A percentile compares a stretch with the other conserved stretches of the same genome.
These are phyloP conservation scores for Chimonanthus salicifolius DNA, from an alignment of 164 flowering plant species.

Conservation along the genomic window DNA sequence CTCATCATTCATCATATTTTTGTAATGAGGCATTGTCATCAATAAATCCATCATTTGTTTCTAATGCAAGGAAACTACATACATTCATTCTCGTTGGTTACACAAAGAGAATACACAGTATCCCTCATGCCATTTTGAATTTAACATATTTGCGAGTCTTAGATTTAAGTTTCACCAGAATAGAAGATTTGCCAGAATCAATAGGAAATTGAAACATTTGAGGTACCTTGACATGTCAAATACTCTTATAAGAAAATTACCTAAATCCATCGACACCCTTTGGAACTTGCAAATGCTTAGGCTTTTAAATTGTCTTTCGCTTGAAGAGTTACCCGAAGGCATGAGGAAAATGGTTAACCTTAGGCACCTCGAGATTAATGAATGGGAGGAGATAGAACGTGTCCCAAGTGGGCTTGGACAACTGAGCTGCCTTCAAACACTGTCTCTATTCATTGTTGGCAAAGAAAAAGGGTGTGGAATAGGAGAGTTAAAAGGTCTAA, in stretches of 20 bases:
- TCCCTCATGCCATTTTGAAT: not conserved
- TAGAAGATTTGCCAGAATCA: not conserved
- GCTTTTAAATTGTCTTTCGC: slow-evolving; percentile 12
- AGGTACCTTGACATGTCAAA: slow-evolving; percentile 1
- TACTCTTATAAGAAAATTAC: slow-evolving; percentile 3
- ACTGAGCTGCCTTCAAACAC: slow-evolving; percentile 9
- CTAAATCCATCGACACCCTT: slow-evolving; percentile 17
- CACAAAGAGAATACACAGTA: not conserved
- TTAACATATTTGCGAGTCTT: not conserved
- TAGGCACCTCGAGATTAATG: slow-evolving; percentile 7
- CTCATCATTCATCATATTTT: not conserved
- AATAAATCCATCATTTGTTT: not conserved
- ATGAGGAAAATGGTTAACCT: slow-evolving; percentile 1
- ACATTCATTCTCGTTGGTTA: not conserved
- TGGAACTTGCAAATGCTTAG: slow-evolving; percentile 19
- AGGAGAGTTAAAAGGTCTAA: not conserved
- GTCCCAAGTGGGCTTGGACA: slow-evolving; percentile 4
- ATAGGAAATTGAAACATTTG: slow-evolving; percentile 5
- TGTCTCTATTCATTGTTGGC: slow-evolving; percentile 18
- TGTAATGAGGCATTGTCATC: not conserved
- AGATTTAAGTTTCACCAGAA: not conserved
- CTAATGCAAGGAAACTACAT: not conserved
- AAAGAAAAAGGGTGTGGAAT: not conserved
- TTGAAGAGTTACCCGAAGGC: slow-evolving; percentile 8
- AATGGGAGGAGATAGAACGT: not conserved